Conservation (phyloP, 768 basidiomycete species). For the Suillus bovinus region DNA sequence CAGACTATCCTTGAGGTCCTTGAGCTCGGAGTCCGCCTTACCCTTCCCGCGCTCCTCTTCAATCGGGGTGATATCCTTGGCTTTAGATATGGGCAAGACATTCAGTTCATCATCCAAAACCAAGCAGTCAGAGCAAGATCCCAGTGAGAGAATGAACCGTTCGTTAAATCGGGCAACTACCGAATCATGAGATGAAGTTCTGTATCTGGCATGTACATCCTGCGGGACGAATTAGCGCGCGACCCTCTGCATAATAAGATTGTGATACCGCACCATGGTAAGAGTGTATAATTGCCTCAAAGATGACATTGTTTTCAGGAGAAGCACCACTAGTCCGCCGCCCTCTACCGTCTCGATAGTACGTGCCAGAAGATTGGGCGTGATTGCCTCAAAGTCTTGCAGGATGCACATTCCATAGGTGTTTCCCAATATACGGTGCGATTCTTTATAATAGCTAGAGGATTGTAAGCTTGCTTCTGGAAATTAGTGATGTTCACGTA, state of each 20-base stretch:
- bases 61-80: conserved; percentile 84
- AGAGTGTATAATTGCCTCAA: conserved; percentile 90
- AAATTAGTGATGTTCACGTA: conserved; percentile 40
- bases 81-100: conserved; percentile 92
- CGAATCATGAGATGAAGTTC: conserved; percentile 86
- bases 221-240: conserved; percentile 30
- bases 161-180: conserved; percentile 98
- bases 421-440: conserved; percentile 94
- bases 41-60: conserved; percentile 50
- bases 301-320: conserved; percentile 95
- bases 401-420: conserved; percentile 97
- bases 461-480: not conserved
- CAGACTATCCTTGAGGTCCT: conserved; percentile 74
- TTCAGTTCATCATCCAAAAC: conserved; percentile 98
- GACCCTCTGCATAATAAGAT: not conserved
- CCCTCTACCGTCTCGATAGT: conserved; percentile 99
- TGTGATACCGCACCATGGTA: conserved; percentile 58
- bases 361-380: conserved; percentile 93
- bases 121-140: conserved; percentile 89
- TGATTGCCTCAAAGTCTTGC: conserved; percentile 98
- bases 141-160: conserved; percentile 96
- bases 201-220: conserved; percentile 95
- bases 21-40: conserved; percentile 63
- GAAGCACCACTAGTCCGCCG: conserved; percentile 83
- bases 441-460: conserved; percentile 91